Evolutionary conservation across 352 stramenopile species (phyloP).

Genomic region (Blastocystis sp.): DNA sequence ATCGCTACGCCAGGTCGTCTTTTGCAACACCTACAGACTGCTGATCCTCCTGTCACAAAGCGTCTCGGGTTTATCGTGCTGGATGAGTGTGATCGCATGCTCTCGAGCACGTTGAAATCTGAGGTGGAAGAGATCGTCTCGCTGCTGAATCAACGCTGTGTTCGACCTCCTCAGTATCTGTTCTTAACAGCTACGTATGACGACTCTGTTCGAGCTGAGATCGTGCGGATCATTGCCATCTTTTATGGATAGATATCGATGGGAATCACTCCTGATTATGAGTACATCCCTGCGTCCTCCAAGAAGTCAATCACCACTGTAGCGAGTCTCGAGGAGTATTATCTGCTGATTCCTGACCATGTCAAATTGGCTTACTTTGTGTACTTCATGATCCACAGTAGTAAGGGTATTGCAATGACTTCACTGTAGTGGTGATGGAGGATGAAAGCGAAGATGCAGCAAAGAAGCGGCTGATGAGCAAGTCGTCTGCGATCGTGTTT

Average conservation of each 20-base stretch:
- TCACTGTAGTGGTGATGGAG: slow-evolving; percentile 64
- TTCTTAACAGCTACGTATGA: slow-evolving; percentile 95
- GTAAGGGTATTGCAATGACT: neutral
- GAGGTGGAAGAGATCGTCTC: slow-evolving; percentile 80
- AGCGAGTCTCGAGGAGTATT: slow-evolving; percentile 84
- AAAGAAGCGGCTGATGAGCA: slow-evolving; percentile 66
- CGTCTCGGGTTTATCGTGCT: slow-evolving; percentile 89
- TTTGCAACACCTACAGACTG: slow-evolving; percentile 71
- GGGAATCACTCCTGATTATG: neutral
- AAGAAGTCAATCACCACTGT: slow-evolving; percentile 63
- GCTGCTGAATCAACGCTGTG: slow-evolving; percentile 68
- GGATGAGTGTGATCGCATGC: slow-evolving; percentile 91
- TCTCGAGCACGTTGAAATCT: slow-evolving; percentile 76
- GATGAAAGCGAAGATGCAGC: slow-evolving; percentile 66
- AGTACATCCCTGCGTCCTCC: slow-evolving; percentile 67
- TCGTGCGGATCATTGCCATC: slow-evolving; percentile 65
- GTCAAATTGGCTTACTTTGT: slow-evolving; percentile 91
- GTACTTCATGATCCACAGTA: slow-evolving; percentile 71
- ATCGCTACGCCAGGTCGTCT: slow-evolving; percentile 86
- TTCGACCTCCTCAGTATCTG: slow-evolving; percentile 82
- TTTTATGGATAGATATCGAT: slow-evolving; percentile 62
- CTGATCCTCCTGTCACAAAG: slow-evolving; percentile 78
- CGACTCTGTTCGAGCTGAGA: slow-evolving; percentile 77
- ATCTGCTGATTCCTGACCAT: slow-evolving; percentile 91
- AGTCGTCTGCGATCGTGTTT: slow-evolving; percentile 83